These are phyloP conservation scores for Vaccinium vitisidaea DNA, from an alignment of 148 eudicot species.

Conservation along the genomic window DNA sequence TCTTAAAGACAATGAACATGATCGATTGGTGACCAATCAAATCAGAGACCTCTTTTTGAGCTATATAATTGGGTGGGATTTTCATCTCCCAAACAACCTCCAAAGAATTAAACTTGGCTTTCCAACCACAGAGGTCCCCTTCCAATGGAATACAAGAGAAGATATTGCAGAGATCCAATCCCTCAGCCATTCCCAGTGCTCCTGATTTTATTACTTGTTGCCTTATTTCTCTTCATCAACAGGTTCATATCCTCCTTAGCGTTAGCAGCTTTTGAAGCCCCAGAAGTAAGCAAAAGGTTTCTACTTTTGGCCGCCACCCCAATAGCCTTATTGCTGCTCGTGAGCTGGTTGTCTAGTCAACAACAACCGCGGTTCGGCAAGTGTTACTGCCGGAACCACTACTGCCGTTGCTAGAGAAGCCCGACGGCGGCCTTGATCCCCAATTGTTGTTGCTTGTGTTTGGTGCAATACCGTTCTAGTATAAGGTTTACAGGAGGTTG, in stretches of 20 bases:
- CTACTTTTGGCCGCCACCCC: neutral
- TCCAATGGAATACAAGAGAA: neutral
- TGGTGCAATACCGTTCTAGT: neutral
- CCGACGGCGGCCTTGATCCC: neutral
- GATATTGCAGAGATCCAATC: neutral
- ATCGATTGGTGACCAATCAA: neutral
- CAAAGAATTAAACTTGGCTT: neutral
- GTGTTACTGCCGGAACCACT: neutral
- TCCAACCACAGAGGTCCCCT: neutral
- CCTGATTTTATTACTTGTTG: neutral
- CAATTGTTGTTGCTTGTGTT: neutral
- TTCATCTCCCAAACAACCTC: neutral
- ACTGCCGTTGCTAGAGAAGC: neutral
- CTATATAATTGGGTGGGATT: neutral
- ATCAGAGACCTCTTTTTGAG: neutral
- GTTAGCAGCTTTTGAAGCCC: too few species aligned
- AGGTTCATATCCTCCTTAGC: neutral
- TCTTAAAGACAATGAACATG: too few species aligned
- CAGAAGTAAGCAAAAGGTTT: neutral
- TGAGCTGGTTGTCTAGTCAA: neutral
- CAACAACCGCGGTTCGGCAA: neutral
- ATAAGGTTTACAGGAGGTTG: too few species aligned
- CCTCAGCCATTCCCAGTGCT: slow-evolving; percentile 3
- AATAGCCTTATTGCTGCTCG: neutral
- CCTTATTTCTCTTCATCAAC: neutral